A percentile compares a stretch with the other conserved stretches of the same genome.
Conservation (phyloP, 2,329 filamentous ascomycete genomes). For the Pseudogymnoascus sp. region DNA sequence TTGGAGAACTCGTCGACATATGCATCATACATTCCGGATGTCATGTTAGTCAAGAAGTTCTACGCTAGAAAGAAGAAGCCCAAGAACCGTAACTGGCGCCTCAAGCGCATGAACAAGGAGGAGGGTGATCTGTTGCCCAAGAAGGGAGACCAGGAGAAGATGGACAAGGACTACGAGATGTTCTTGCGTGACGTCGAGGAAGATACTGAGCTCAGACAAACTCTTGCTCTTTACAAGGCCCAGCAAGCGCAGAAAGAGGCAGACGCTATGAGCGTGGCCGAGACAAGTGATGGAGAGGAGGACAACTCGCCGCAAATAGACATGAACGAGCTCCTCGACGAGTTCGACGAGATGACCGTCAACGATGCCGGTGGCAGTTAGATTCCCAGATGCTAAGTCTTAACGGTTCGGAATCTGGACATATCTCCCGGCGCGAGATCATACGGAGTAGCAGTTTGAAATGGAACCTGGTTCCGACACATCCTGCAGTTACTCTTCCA, state of each 20-base stretch:
- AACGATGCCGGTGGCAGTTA: conserved; percentile 16
- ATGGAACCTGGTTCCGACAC: not conserved
- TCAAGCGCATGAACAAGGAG: conserved; percentile 88
- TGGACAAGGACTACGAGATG: conserved; percentile 93
- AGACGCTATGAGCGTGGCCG: conserved; percentile 61
- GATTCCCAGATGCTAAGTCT: not conserved
- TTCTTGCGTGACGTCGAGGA: conserved; percentile 97
- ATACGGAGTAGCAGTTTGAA: not conserved
- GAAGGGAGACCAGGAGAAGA: conserved; percentile 77
- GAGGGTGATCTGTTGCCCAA: conserved; percentile 79
- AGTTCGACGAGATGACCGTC: conserved; percentile 82
- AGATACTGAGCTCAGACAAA: conserved; percentile 77
- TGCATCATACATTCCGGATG: conserved; percentile 74
- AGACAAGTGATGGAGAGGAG: conserved; percentile 53
- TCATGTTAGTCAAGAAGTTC: conserved; percentile 93
- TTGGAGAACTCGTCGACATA: conserved; percentile 73
- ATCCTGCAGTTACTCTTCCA: not conserved
- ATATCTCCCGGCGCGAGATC: not conserved
- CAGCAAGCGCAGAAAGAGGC: conserved; percentile 40
- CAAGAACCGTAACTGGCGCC: conserved; percentile 79
- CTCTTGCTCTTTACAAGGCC: conserved; percentile 77
- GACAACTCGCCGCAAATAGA: conserved; percentile 61
- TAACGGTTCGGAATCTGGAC: not conserved
- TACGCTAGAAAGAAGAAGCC: conserved; percentile 81
- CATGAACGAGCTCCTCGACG: conserved; percentile 79